Percentiles rank a stretch among this genome's conserved stretches.
These are phyloP conservation scores for Nitzschia putrida DNA, from an alignment of 108 stramenopile species.

Conservation along the genomic window DNA sequence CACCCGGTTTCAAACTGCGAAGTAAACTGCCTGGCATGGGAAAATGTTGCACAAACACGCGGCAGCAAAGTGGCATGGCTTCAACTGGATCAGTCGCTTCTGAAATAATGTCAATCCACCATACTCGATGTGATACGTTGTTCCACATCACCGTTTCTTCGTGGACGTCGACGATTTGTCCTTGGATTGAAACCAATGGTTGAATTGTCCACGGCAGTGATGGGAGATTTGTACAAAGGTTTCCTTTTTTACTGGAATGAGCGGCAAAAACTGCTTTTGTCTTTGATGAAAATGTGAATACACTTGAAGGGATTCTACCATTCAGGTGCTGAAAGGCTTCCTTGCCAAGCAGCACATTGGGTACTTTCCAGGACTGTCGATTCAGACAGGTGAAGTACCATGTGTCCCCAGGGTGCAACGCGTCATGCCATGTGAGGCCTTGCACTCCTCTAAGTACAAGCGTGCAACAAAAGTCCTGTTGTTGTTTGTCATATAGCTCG, in stretches of 20 bases:
- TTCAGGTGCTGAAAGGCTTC: slow-evolving; percentile 32
- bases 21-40: slow-evolving; percentile 48
- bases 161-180: background rate
- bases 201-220: slow-evolving; percentile 17
- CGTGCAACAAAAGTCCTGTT: slow-evolving; percentile 39
- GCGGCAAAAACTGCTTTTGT: background rate
- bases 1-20: slow-evolving; percentile 55
- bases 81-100: no score
- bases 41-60: slow-evolving; percentile 51
- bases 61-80: background rate
- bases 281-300: slow-evolving; percentile 44
- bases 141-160: background rate
- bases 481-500: slow-evolving; percentile 59
- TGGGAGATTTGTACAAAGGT: background rate
- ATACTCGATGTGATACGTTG: background rate
- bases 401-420: slow-evolving; percentile 60
- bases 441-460: slow-evolving; percentile 57
- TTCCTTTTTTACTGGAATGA: background rate
- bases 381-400: slow-evolving; percentile 48
- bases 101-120: no score
- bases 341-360: slow-evolving; percentile 35
- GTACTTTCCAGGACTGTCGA: slow-evolving; percentile 65
- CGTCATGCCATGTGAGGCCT: slow-evolving; percentile 57
- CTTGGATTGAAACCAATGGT: slow-evolving; percentile 30
- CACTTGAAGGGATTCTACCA: slow-evolving; percentile 59